phyloP scores from a whole-genome alignment of 768 basidiomycete genomes.

The Hortiboletus flavorubellus region DNA sequence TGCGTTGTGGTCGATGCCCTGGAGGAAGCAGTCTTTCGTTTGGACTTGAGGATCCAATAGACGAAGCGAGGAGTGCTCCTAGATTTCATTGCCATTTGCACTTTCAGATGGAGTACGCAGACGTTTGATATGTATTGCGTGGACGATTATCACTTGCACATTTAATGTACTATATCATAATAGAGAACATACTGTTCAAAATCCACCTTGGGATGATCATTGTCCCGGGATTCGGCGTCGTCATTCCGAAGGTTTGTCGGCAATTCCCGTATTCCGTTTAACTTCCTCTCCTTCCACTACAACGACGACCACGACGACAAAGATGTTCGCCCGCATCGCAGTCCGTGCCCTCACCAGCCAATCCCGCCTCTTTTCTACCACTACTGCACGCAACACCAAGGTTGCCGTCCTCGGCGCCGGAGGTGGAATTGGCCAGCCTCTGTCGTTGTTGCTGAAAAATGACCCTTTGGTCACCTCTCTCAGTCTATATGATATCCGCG shows the following conservation, averaged over 20 bases:
- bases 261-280: slow-evolving; percentile 9
- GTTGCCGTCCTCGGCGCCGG: slow-evolving; percentile 97
- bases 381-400: slow-evolving; percentile 69
- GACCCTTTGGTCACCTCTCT: slow-evolving; percentile 87
- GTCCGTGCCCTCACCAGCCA: slow-evolving; percentile 53
- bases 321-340: slow-evolving; percentile 68
- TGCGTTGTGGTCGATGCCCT: background rate
- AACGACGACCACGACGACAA: slow-evolving; percentile 24
- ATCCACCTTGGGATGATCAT: background rate
- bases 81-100: background rate
- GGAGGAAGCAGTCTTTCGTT: background rate
- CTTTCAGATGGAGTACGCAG: background rate
- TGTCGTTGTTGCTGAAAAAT: slow-evolving; percentile 83
- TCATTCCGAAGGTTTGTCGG: slow-evolving; percentile 10
- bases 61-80: background rate
- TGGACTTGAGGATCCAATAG: background rate
- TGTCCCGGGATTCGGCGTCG: background rate
- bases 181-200: background rate
- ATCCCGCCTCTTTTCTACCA: slow-evolving; percentile 73
- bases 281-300: slow-evolving; percentile 6
- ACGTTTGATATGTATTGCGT: background rate
- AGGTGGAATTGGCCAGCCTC: slow-evolving; percentile 98
- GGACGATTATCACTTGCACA: no score
- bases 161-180: background rate
- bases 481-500: slow-evolving; percentile 47